Percentiles rank a stretch among this genome's conserved stretches.
These are phyloP conservation scores for Apiotrichum akiyoshidainum DNA, from an alignment of 1,284 basidiomycete genomes.

Conservation along the genomic window DNA sequence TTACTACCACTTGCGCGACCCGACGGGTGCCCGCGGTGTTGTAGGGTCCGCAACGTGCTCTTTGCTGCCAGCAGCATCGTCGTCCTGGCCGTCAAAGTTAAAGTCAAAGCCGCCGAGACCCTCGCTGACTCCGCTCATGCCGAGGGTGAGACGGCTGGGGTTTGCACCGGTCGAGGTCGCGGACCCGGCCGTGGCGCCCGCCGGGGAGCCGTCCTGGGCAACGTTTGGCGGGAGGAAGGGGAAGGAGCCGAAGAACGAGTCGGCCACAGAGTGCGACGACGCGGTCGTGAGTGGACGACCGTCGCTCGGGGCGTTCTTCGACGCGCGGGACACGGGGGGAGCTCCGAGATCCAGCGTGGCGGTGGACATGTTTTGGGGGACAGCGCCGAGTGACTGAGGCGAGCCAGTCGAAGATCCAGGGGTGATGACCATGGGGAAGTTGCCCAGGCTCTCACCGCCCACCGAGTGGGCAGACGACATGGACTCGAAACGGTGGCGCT, in stretches of 20 bases:
- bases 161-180: background rate
- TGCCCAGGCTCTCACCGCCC: constrained; percentile 41
- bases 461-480: constrained; percentile 35
- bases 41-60: constrained; percentile 7
- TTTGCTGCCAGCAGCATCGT: background rate
- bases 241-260: constrained; percentile 45
- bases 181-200: background rate
- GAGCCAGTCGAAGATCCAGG: constrained; percentile 3
- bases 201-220: constrained; percentile 20
- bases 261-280: constrained; percentile 33
- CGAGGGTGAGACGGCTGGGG: constrained; percentile 23
- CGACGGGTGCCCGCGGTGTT: constrained; percentile 4
- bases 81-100: constrained; percentile 22
- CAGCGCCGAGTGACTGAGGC: background rate
- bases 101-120: constrained; percentile 47
- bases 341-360: constrained; percentile 4
- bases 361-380: constrained; percentile 14
- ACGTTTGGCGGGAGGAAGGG: constrained; percentile 44
- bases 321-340: background rate
- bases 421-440: constrained; percentile 47
- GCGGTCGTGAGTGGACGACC: constrained; percentile 18
- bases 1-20: background rate
- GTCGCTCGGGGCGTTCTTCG: constrained; percentile 3
- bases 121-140: constrained; percentile 36
- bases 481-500: constrained; percentile 19